phyloP scores from a whole-genome alignment of 768 basidiomycete species.

The Kwoniella heveanensis region DNA sequence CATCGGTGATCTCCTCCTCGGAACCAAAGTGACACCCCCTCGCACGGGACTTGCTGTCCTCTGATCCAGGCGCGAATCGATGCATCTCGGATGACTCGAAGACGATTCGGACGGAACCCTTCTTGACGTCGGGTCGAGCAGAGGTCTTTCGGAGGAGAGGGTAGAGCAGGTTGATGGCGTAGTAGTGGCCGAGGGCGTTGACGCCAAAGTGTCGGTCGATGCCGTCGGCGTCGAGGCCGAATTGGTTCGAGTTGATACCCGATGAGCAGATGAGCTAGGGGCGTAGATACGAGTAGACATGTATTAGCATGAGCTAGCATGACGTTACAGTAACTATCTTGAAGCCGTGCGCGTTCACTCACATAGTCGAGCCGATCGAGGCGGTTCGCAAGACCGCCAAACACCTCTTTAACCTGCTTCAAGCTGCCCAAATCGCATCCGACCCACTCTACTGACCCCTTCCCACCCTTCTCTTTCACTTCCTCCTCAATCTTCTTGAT shows the following conservation, averaged over 20 bases:
- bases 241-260: slow-evolving; percentile 51
- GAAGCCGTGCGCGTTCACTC: no score
- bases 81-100: slow-evolving; percentile 59
- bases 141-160: slow-evolving; percentile 57
- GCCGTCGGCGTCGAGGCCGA: slow-evolving; percentile 39
- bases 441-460: slow-evolving; percentile 42
- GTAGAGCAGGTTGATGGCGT: slow-evolving; percentile 59
- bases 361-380: slow-evolving; percentile 50
- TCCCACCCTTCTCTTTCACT: slow-evolving; percentile 31
- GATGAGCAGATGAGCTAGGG: slow-evolving; percentile 44
- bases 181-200: slow-evolving; percentile 59
- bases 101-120: slow-evolving; percentile 57
- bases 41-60: slow-evolving; percentile 21
- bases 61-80: slow-evolving; percentile 53
- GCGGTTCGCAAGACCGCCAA: slow-evolving; percentile 28
- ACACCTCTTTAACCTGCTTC: slow-evolving; percentile 49
- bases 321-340: no score
- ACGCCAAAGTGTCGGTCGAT: slow-evolving; percentile 50
- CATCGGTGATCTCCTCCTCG: slow-evolving; percentile 57
- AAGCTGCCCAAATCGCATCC: slow-evolving; percentile 47
- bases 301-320: no score
- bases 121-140: slow-evolving; percentile 39
- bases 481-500: slow-evolving; percentile 46
- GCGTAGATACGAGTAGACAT: no score
- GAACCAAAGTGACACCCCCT: slow-evolving; percentile 54